These are phyloP conservation scores for Erysimum pusillum DNA, from an alignment of 441 rosid genomes.

Conservation along the genomic window DNA sequence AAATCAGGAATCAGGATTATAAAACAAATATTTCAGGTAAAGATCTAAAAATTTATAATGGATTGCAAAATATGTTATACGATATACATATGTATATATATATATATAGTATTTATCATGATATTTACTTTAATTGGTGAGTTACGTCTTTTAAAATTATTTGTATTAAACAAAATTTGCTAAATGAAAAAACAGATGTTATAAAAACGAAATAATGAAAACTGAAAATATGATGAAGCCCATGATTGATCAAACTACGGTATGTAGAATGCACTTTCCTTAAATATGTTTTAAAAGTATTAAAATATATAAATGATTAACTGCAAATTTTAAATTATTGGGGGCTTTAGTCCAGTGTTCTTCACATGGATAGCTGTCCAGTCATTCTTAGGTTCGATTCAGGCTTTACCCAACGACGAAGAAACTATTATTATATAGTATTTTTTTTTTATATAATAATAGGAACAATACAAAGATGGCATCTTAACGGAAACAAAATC, in stretches of 20 bases:
- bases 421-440: neutral
- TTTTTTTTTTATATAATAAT: neutral
- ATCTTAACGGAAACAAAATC: neutral
- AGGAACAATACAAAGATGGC: neutral
- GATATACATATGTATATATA: too few species aligned
- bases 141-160: too few species aligned
- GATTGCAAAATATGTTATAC: too few species aligned
- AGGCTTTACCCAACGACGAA: neutral
- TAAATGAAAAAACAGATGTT: neutral
- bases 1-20: neutral
- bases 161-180: too few species aligned
- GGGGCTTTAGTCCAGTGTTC: neutral
- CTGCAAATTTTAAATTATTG: neutral
- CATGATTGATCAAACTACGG: neutral
- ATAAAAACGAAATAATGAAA: neutral
- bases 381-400: conserved; percentile 10
- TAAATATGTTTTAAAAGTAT: neutral
- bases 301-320: neutral
- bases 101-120: too few species aligned
- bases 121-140: too few species aligned
- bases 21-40: neutral
- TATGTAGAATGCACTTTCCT: neutral
- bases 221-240: neutral
- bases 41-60: neutral
- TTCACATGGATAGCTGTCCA: conserved; percentile 35